Base-by-base conservation (phyloP, 306 rosid genomes). In the Vigna unguiculata region DNA sequence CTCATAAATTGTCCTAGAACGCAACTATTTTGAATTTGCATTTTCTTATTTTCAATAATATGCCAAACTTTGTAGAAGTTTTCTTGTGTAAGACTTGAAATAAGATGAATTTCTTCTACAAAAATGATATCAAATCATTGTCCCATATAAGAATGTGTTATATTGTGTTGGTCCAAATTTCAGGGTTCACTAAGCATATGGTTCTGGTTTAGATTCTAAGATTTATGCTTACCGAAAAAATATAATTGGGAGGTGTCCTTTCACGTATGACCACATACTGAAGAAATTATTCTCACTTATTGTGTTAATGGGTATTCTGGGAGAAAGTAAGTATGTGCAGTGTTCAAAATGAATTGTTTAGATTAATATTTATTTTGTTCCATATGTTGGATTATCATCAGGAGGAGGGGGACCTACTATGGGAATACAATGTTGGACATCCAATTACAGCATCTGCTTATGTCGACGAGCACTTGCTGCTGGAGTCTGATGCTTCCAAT, bases 361-460 rank as follows among this genome's bases (percentile, higher is more conserved):
- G 49, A 24, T 71, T 72, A 16, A 53, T 74, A 22, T 68, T 49
- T 59, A 51, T 57, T 81, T 48, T 46, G 34, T 47, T 78, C 34
- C 55, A 15, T 53, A 80, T 76, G 57, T 78, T 52, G 67, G 71
- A 76, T 69, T 68, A 22, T 61, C 65, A 74, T 57, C 85, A 93
- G 98, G 91, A 94, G 41, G 78, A 80, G 19, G 97, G 97, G 47
- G 80, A 80, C 65, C 81, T 86, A 68, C 75, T 84, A 4, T 94
- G 96, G 98, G 83, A 91, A 67, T 82, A 87, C 86, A 81, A 88
- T 81, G 81, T 94, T 53, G 91, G 96, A 57, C 83, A 87, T 78
- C 95, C 98, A 51, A 91, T 94, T 45, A 89, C 95, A 43, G 83
- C 98, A 63, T 94, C 97, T 47, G 93, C 95, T 16, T 94, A 79